A percentile compares a stretch with the other conserved stretches of the same genome.
Conservation (phyloP, 2,329 filamentous ascomycete genomes). For the Davidsoniella australis region DNA sequence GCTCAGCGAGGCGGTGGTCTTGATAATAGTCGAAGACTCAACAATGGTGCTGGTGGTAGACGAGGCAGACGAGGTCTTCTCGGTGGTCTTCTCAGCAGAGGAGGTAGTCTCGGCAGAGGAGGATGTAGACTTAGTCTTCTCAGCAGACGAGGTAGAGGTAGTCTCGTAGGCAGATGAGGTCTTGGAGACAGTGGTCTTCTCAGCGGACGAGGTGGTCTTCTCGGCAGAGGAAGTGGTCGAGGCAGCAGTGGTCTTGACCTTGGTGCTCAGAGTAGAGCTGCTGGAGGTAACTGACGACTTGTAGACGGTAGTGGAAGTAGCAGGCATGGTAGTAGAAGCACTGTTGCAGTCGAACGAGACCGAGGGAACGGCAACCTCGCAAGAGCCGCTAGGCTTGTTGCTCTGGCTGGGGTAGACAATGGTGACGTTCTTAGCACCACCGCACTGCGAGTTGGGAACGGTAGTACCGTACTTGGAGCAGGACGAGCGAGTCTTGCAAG, state of each 20-base stretch:
- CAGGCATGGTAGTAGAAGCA: conserved; percentile 13
- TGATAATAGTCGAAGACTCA: conserved; percentile 18
- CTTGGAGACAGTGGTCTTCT: conserved; percentile 11
- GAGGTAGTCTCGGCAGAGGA: conserved; percentile 9
- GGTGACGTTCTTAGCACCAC: conserved; percentile 69
- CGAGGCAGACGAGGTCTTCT: not conserved
- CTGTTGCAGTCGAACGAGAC: conserved; percentile 56
- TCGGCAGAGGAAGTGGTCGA: conserved; percentile 2
- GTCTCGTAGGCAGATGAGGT: conserved; percentile 2
- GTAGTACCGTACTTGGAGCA: conserved; percentile 53
- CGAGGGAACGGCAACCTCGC: conserved; percentile 56
- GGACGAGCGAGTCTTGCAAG: conserved; percentile 58
- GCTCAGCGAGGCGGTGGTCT: conserved; percentile 12
- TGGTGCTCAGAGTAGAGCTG: conserved; percentile 12
- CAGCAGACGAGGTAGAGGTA: conserved; percentile 11
- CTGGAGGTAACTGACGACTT: conserved; percentile 14
- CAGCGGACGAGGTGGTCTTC: conserved; percentile 15
- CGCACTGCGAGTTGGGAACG: conserved; percentile 75
- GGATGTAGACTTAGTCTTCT: conserved; percentile 4
- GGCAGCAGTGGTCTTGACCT: conserved; percentile 6
- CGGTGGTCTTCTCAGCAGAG: not conserved
- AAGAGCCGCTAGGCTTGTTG: conserved; percentile 37
- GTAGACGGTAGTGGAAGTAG: conserved; percentile 12
- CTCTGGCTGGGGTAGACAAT: conserved; percentile 49
- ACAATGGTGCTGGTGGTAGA: conserved; percentile 14